Base-by-base conservation (phyloP, 352 stramenopile species). In the Lagenidium giganteum region DNA sequence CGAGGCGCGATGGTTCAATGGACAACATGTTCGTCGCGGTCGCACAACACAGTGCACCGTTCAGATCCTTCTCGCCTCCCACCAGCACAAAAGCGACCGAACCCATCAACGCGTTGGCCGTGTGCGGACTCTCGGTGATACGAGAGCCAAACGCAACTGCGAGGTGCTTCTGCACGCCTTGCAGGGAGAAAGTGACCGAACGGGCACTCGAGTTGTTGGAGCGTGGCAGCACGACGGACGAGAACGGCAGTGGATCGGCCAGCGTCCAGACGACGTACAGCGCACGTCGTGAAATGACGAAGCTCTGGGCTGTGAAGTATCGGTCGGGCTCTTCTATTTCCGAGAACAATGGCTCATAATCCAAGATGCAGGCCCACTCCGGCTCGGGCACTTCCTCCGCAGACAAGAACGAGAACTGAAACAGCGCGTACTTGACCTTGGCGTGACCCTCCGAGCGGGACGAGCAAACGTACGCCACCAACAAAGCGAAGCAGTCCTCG, bases 241-340 rank as follows among this genome's bases (percentile, higher is more conserved):
- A 61, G 43, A 91, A 71, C 39, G 87, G 72, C 17, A 85, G 54
- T 12, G 70, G 78, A 25, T 71, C 47, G 24, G 64, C 71, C 12
- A 65, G 47, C 12, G 67, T 59, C 78, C 78, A 91, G 27, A 88
- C 75, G 8, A 91, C 51, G 28, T 88, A 91, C 38, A 91, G 63
- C 3, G 75, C 70, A 11, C 54, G 61, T 21, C 57, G 62, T 21
- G 76, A 84, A 48, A 91, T 79, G 3, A 57, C 27, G 23, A 83
- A 65, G 13, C 66, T 83, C 32, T 85, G 68, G 5, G 88, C 73
- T 11, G 75, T 24, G 30, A 87, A 78, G 54, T 74, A 83, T 6
- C 55, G 55, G 21, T 50, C 46, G n/a, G 27, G 61, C 33, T 66
- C 37, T 1, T 42, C 34, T 1, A 56, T 39, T 2, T 86, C 74